Conservation (phyloP, 345 rosid genomes). For the Bretschneidera sinensis region DNA sequence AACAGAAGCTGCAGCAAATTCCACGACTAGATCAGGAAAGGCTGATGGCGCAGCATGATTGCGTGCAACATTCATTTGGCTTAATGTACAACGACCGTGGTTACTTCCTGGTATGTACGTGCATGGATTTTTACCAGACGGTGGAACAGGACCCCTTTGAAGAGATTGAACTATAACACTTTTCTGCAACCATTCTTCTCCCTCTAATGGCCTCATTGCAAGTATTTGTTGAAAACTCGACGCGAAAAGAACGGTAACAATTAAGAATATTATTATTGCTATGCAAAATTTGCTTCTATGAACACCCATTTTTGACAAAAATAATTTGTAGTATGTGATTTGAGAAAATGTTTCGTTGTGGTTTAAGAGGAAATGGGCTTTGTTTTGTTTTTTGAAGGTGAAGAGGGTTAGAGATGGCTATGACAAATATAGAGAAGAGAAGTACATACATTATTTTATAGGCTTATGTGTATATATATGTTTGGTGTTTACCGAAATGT, state of each 20-base stretch:
- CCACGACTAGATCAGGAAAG: constrained; percentile 11
- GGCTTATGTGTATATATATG: background rate
- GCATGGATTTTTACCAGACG: constrained; percentile 27
- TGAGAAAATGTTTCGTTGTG: too few relatives aligned
- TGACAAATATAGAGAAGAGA: too few relatives aligned
- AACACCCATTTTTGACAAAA: background rate
- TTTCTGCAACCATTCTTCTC: constrained; percentile 1
- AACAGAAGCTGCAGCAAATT: constrained; percentile 5
- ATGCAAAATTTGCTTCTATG: background rate
- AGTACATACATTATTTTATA: too few relatives aligned
- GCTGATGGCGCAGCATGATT: constrained; percentile 5
- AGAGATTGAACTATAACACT: constrained; percentile 26
- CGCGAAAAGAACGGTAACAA: background rate
- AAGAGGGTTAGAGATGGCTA: background rate
- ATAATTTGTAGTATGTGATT: too few relatives aligned
- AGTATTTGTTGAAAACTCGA: constrained; percentile 3
- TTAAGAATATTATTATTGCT: background rate
- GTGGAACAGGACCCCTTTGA: constrained; percentile 33
- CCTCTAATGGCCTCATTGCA: constrained; percentile 28
- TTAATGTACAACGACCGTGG: constrained; percentile 29
- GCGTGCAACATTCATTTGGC: constrained; percentile 22
- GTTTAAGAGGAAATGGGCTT: background rate
- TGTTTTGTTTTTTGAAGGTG: background rate
- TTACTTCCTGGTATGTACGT: constrained; percentile 25
- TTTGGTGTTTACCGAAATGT: too few relatives aligned